phyloP scores from a whole-genome alignment of 2,329 filamentous ascomycete species.

The Akanthomyces muscarius region DNA sequence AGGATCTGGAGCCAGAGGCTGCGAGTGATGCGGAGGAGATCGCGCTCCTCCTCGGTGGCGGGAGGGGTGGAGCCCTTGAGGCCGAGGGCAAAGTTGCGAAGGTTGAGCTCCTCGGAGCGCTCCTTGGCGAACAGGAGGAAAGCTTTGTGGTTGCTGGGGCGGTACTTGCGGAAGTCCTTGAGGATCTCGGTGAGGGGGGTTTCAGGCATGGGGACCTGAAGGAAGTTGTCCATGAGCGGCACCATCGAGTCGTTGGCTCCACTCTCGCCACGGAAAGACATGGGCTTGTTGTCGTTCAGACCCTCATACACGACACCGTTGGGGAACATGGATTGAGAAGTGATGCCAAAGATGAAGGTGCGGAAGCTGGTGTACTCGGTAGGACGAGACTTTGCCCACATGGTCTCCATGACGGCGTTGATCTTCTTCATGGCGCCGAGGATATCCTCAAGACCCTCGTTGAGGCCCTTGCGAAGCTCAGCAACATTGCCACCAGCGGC shows the following conservation, averaged over 20 bases:
- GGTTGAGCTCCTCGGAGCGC: constrained; percentile 43
- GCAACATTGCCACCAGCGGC: constrained; percentile 26
- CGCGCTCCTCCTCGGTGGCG: constrained; percentile 28
- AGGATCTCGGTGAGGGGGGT: constrained; percentile 88
- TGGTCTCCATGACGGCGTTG: constrained; percentile 77
- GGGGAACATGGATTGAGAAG: constrained; percentile 89
- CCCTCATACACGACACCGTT: constrained; percentile 87
- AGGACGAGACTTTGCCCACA: constrained; percentile 88
- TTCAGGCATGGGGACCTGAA: constrained; percentile 80
- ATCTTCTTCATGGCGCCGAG: constrained; percentile 60
- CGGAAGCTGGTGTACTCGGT: constrained; percentile 83
- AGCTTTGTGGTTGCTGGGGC: constrained; percentile 81
- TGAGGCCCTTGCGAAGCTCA: constrained; percentile 52
- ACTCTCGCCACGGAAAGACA: constrained; percentile 85
- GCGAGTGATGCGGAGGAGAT: constrained; percentile 51
- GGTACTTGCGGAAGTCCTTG: constrained; percentile 82
- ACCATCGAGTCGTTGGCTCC: constrained; percentile 95
- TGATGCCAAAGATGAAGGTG: constrained; percentile 96
- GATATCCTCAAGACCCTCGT: constrained; percentile 59
- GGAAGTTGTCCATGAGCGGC: constrained; percentile 81
- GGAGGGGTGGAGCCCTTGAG: constrained; percentile 19
- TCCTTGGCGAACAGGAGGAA: constrained; percentile 71
- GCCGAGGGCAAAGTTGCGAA: constrained; percentile 56
- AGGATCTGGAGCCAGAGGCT: constrained; percentile 61
- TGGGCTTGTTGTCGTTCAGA: constrained; percentile 63